Evolutionary conservation across 768 basidiomycete genomes (phyloP), one percentile per base, ranked within the genome.

Genomic region (Boletus vinaceobasis): DNA sequence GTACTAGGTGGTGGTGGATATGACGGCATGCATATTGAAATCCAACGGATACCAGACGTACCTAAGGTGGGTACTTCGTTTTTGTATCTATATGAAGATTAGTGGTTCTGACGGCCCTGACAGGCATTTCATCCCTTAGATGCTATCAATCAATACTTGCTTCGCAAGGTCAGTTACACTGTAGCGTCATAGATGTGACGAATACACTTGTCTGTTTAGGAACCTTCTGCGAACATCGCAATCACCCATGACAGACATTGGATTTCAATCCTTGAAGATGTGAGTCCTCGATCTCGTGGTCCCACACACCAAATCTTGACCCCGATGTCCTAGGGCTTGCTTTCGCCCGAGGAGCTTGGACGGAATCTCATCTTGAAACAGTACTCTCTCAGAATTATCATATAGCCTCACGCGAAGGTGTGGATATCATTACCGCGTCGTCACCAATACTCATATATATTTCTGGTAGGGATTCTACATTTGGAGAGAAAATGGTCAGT

Each of bases 251-350:
- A 56, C 21, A 39, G 19, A 23, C 33, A 36, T 40, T 60, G 55
- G 53, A 55, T 44, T 23, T 53, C 50, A 26, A 36, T 55, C n/a
- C 50, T 55, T 15, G 53, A 53, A 38, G 36, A 53, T 7, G 53
- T 55, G 21, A 8, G 52, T 32, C 35, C 2, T 43, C n/a, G 3
- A 2, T 31, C 29, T 38, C 27, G 31, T 26, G 19, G 19, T 44
- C 7, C 4, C n/a, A n/a, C 19, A 21, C 7, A 15, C 10, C 11
- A 19, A 29, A 51, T 13, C 9, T 36, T 17, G 32, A 33, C 9
- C 39, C 14, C 5, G 23, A 31, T 27, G n/a, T 33, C 6, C 43
- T 32, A 58, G 56, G 39, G 26, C 17, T 14, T 26, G 14, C 44
- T 58, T 17, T 51, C 43, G 23, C 29, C 13, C 11, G 3, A 36